These are phyloP conservation scores for Letharia columbiana DNA, from an alignment of 495 filamentous ascomycete species.

Conservation along the genomic window DNA sequence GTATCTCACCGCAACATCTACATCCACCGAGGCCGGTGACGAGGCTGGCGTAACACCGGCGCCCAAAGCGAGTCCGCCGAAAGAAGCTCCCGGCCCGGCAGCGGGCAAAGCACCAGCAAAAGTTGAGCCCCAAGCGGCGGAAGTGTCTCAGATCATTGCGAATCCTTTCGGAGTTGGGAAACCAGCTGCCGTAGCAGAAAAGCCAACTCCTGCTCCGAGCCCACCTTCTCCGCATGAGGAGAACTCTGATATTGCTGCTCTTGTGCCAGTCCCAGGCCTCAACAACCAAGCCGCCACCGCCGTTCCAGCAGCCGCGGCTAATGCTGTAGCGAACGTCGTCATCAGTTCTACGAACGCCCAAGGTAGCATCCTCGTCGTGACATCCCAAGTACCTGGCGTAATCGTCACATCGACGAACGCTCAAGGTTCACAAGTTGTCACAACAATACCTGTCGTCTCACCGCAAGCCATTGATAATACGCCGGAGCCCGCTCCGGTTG, in stretches of 20 bases:
- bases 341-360: not conserved
- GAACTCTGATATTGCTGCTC: not conserved
- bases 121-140: not conserved
- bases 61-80: not conserved
- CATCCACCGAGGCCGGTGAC: conserved; percentile 6
- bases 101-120: not conserved
- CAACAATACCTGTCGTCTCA: not conserved
- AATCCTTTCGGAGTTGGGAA: not conserved
- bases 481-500: not conserved
- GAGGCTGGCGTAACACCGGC: not conserved
- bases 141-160: not conserved
- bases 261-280: not conserved
- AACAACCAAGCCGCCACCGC: not conserved
- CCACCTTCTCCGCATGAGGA: not conserved
- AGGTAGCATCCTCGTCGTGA: not conserved
- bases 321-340: not conserved
- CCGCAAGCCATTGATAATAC: not conserved
- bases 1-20: conserved; percentile 10
- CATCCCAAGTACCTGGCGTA: not conserved
- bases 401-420: not conserved
- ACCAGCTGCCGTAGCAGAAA: not conserved
- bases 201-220: not conserved
- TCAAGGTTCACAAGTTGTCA: not conserved
- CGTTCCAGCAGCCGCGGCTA: not conserved
- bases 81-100: not conserved